These are phyloP conservation scores for Trypanosoma brucei DNA, from an alignment of 208 protist genomes.

Conservation along the genomic window DNA sequence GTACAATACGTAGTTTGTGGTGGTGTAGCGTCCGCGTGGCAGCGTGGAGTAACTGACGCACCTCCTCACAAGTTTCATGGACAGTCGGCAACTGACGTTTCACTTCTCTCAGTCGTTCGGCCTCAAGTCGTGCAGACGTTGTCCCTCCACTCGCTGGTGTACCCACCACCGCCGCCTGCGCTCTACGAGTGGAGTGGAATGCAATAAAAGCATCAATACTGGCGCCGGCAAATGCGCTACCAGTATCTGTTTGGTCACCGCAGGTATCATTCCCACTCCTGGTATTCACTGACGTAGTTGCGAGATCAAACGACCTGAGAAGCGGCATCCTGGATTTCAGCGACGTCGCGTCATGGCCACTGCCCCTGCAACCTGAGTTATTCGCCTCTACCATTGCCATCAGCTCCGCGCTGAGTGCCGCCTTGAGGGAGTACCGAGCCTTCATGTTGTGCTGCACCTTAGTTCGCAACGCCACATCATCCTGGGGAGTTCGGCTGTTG, in stretches of 20 bases:
- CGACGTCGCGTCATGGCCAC: background rate
- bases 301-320: slow-evolving; percentile 10
- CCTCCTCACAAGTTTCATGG: background rate
- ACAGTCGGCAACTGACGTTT: background rate
- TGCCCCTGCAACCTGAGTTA: too few species aligned
- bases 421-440: slow-evolving; percentile 60
- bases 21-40: background rate
- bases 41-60: background rate
- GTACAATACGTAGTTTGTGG: slow-evolving; percentile 8
- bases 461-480: slow-evolving; percentile 13
- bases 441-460: slow-evolving; percentile 52
- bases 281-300: background rate
- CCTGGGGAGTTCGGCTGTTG: slow-evolving; percentile 1
- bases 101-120: slow-evolving; percentile 31
- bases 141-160: slow-evolving; percentile 36
- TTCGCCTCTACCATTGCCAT: background rate
- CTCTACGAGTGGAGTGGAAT: background rate
- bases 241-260: background rate
- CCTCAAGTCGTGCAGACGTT: slow-evolving; percentile 59
- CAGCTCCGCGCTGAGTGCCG: slow-evolving; percentile 60
- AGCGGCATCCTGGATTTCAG: background rate
- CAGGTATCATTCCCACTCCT: background rate
- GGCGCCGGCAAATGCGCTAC: background rate
- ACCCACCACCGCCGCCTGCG: slow-evolving; percentile 55
- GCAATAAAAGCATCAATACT: background rate